Percentiles rank a stretch among this genome's conserved stretches.
Conservation (phyloP, 129 eudicot species). For the Rutidosis leptorrhynchoides region DNA sequence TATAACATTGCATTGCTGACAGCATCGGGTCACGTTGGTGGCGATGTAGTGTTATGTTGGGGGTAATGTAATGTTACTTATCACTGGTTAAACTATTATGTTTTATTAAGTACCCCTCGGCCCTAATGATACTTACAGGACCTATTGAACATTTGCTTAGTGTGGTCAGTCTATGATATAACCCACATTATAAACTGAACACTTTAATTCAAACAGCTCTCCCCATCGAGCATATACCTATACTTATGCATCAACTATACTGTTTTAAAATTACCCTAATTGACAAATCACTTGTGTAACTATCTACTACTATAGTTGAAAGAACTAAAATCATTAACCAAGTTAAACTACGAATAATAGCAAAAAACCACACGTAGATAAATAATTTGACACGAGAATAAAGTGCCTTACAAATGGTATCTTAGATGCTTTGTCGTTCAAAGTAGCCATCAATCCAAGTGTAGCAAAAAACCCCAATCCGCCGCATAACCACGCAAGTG, state of each 20-base stretch:
- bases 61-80: background rate
- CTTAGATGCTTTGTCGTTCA: slow-evolving; percentile 85
- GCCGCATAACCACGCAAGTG: slow-evolving; percentile 88
- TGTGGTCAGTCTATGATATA: background rate
- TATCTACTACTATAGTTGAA: too few species aligned
- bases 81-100: background rate
- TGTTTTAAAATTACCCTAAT: background rate
- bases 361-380: background rate
- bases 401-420: slow-evolving; percentile 71
- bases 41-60: background rate
- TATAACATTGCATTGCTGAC: background rate
- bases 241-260: background rate
- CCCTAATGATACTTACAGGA: background rate
- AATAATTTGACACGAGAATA: background rate
- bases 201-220: background rate
- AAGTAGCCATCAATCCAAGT: slow-evolving; percentile 71
- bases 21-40: background rate
- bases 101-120: background rate
- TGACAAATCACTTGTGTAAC: background rate
- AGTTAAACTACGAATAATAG: background rate
- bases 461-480: slow-evolving; percentile 76
- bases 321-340: too few species aligned
- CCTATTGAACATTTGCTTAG: background rate
- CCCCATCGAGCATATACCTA: background rate
- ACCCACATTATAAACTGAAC: background rate